These are phyloP conservation scores for Phaeomoniella chlamydospora DNA, from an alignment of 2,329 filamentous ascomycete species.

Conservation along the genomic window DNA sequence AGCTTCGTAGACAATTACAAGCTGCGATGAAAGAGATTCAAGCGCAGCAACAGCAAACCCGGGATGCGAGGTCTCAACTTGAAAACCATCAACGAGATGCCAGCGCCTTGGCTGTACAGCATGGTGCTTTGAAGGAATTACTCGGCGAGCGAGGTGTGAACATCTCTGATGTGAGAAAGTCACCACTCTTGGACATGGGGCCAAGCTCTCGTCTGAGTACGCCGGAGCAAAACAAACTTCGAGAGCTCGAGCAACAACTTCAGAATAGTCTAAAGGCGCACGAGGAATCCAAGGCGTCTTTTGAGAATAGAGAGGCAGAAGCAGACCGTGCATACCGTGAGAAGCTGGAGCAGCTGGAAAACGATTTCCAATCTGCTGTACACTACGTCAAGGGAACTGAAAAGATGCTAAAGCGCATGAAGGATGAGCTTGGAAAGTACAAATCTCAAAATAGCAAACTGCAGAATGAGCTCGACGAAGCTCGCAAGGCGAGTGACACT, in stretches of 20 bases:
- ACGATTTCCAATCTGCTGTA: conserved; percentile 93
- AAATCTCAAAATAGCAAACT: conserved; percentile 75
- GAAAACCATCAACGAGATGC: conserved; percentile 80
- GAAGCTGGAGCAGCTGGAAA: conserved; percentile 85
- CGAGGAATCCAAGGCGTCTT: conserved; percentile 67
- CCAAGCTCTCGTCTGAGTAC: conserved; percentile 61
- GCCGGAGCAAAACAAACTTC: conserved; percentile 64
- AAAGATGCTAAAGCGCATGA: conserved; percentile 98
- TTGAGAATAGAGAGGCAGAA: conserved; percentile 69
- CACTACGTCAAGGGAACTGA: conserved; percentile 98
- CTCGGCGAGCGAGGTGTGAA: conserved; percentile 79
- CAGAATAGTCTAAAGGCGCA: conserved; percentile 63
- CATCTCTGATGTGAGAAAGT: conserved; percentile 55
- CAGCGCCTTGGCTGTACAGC: conserved; percentile 85
- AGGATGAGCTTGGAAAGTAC: conserved; percentile 87
- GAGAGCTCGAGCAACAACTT: conserved; percentile 80
- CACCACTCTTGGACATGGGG: conserved; percentile 51
- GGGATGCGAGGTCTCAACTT: conserved; percentile 68
- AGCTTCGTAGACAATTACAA: conserved; percentile 81
- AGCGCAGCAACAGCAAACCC: conserved; percentile 62
- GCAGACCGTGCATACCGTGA: conserved; percentile 83
- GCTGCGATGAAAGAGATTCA: conserved; percentile 71
- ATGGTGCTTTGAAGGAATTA: conserved; percentile 85
- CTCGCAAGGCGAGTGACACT: conserved; percentile 38
- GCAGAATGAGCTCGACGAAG: conserved; percentile 62